Evolutionary conservation across 305 asterid species (phyloP).

Genomic region (Fraxinus angustifolia): DNA sequence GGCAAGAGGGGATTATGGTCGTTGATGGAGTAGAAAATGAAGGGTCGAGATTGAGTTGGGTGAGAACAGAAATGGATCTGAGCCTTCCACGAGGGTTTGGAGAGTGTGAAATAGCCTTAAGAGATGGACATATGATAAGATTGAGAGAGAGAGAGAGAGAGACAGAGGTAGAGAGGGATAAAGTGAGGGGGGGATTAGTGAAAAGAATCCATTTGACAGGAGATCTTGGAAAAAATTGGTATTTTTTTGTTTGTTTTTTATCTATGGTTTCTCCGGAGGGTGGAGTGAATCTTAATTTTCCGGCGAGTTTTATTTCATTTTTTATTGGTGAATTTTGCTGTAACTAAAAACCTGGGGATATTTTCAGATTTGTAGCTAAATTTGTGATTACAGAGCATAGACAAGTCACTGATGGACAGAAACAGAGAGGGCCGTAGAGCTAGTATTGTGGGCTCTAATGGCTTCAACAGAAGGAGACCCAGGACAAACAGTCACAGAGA

Average conservation of each 20-base stretch:
- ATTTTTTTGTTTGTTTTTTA: conserved; percentile 2
- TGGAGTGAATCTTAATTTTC: conserved; percentile 32
- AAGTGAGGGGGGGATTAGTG: conserved; percentile 24
- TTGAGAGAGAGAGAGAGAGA: conserved; percentile 33
- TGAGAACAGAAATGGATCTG: conserved; percentile 53
- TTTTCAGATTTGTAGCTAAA: conserved; percentile 31
- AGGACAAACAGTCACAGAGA: conserved; percentile 79
- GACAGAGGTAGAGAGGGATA: conserved; percentile 21
- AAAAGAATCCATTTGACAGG: conserved; percentile 34
- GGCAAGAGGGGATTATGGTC: conserved; percentile 34
- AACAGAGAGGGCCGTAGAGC: conserved; percentile 93
- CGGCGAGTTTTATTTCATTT: conserved; percentile 26
- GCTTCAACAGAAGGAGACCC: conserved; percentile 77
- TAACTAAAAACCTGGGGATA: conserved; percentile 21
- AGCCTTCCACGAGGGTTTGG: conserved; percentile 67
- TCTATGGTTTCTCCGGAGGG: conserved; percentile 27
- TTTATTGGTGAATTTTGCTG: conserved; percentile 31
- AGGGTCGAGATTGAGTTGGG: conserved; percentile 46
- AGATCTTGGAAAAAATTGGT: conserved; percentile 22
- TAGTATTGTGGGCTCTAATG: conserved; percentile 74
- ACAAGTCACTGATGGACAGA: conserved; percentile 61
- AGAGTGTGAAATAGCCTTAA: conserved; percentile 39
- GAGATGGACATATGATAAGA: conserved; percentile 36
- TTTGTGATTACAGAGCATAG: conserved; percentile 12
- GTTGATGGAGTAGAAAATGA: conserved; percentile 33